Evolutionary conservation across 2,329 filamentous ascomycete genomes (phyloP), one percentile per base, ranked within the genome.

Genomic region (Hypoxylon sp.): DNA sequence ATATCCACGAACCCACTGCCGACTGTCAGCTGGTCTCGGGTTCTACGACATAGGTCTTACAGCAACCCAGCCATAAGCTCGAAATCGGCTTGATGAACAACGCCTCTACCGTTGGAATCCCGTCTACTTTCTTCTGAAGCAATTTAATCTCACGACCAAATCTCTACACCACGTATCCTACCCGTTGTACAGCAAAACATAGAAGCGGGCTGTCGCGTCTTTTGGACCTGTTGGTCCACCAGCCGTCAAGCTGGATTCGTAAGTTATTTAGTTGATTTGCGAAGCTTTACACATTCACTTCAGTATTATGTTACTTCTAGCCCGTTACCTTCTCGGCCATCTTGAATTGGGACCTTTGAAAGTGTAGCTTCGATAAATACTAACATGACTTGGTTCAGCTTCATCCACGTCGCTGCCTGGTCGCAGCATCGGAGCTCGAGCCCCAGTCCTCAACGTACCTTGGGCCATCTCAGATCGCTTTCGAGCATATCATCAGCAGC

Each of bases 321-420:
- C n/a, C 39, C 32, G 43, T 20, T 7, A 15, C 59, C 43, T 61
- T 13, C 26, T 28, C 19, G 13, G 15, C 17, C 15, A 20, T 48
- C 39, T 6, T 7, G 8, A 48, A 52, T 20, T 43, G 11, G 43
- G 8, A 43, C 17, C 26, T 22, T 32, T 34, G 15, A 37, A 44
- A 24, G 19, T 26, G 32, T 51, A 54, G 11, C 24, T n/a, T 44
- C 20, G n/a, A 32, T 10, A 17, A 6, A 54, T 61, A 67, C 68
- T 71, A 61, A 75, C 65, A 66, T 69, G 60, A 47, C 56, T 47
- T 63, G 59, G 39, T 53, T 62, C 70, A 87, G 84, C 76, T 83
- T 87, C 74, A 81, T 86, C 62, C 81, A 82, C 67, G 80, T 85
- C 64, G 79, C 82, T 68, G 81, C 81, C 75, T 87, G 83, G 81